Conservation (phyloP, 495 filamentous ascomycete species). For the Bryoglossum gracile region DNA sequence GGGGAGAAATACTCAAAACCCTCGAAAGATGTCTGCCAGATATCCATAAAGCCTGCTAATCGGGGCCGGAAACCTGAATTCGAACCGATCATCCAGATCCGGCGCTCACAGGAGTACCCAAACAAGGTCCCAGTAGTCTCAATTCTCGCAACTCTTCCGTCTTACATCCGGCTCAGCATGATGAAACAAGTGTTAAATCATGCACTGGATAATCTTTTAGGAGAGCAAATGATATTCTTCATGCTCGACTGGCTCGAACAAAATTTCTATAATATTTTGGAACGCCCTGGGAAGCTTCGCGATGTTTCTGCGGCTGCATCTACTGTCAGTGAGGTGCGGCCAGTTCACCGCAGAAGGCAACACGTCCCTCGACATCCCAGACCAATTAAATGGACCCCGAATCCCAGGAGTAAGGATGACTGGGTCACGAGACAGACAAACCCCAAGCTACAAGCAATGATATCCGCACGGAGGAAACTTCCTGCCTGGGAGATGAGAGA, state of each 20-base stretch:
- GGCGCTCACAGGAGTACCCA: conserved; percentile 60
- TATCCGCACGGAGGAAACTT: conserved; percentile 57
- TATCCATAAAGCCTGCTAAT: conserved; percentile 43
- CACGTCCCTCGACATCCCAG: conserved; percentile 43
- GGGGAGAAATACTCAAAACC: conserved; percentile 51
- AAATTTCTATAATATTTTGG: conserved; percentile 66
- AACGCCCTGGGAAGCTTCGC: conserved; percentile 71
- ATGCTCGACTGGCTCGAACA: conserved; percentile 85
- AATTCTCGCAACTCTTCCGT: conserved; percentile 63
- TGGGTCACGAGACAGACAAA: conserved; percentile 38
- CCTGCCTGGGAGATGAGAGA: conserved; percentile 85
- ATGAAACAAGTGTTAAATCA: conserved; percentile 68
- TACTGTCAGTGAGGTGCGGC: conserved; percentile 42
- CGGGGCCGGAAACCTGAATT: conserved; percentile 37
- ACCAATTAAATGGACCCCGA: conserved; percentile 39
- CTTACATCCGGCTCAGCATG: conserved; percentile 86
- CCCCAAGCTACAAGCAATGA: conserved; percentile 62
- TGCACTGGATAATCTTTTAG: conserved; percentile 58
- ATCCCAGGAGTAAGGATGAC: conserved; percentile 36
- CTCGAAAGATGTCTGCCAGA: conserved; percentile 54
- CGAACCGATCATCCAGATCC: conserved; percentile 42
- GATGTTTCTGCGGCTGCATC: conserved; percentile 70
- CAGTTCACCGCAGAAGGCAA: conserved; percentile 21
- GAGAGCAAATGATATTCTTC: conserved; percentile 83
- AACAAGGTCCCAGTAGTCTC: conserved; percentile 65